Evolutionary conservation across 2,329 filamentous ascomycete species (phyloP).

Genomic region (Davidsoniella australis): DNA sequence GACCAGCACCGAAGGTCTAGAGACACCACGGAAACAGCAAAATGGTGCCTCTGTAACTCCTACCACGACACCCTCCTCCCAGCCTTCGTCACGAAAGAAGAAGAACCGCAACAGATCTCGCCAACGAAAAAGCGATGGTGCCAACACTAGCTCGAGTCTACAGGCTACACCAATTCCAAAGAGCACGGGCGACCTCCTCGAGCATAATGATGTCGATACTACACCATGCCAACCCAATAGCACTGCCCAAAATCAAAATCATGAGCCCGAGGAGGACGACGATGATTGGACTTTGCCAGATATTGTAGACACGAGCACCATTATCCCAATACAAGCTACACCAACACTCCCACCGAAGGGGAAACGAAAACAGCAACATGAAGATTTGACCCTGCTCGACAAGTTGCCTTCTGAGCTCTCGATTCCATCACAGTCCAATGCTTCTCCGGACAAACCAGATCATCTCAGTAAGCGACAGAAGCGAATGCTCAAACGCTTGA

Average conservation of each 20-base stretch:
- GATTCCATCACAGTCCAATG: too few species aligned
- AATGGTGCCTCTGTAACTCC: too few species aligned
- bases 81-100: neutral
- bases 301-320: too few species aligned
- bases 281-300: neutral
- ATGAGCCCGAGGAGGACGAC: neutral
- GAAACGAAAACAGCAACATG: neutral
- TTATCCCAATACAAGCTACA: neutral
- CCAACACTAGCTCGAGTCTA: too few species aligned
- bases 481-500: neutral
- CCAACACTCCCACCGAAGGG: neutral
- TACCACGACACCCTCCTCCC: neutral
- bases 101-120: neutral
- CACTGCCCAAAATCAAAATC: neutral
- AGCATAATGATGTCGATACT: too few species aligned
- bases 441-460: neutral
- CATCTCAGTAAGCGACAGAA: constrained; percentile 6
- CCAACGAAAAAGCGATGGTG: neutral
- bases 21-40: too few species aligned
- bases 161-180: too few species aligned
- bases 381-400: neutral
- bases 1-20: too few species aligned
- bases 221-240: too few species aligned
- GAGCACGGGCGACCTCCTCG: too few species aligned
- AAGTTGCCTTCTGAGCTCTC: too few species aligned